Evolutionary conservation across 129 eudicot genomes (phyloP).

Genomic region (Flaveria ramosissima): DNA sequence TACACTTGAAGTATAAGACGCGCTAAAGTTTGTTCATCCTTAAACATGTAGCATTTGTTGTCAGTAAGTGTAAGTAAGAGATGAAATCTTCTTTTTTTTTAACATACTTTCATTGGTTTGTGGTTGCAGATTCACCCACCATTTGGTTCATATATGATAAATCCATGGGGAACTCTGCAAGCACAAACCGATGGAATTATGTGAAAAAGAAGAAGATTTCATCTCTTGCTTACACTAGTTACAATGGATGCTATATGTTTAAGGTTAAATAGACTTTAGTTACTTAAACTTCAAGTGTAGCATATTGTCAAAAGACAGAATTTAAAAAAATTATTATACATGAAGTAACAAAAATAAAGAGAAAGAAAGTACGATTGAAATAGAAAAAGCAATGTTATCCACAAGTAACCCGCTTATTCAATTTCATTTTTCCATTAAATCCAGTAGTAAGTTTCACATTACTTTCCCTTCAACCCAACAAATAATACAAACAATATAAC

Average conservation of each 20-base stretch:
- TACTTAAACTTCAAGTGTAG: background rate
- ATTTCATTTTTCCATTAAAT: background rate
- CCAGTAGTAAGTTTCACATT: background rate
- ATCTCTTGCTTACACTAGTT: background rate
- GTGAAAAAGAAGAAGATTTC: background rate
- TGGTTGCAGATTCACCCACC: background rate
- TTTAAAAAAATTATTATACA: background rate
- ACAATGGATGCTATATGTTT: conserved; percentile 10
- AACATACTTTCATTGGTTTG: background rate
- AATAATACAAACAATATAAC: background rate
- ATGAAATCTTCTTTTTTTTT: background rate
- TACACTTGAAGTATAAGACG: background rate
- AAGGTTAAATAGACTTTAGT: background rate
- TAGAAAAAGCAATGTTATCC: background rate
- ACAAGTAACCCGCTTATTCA: background rate
- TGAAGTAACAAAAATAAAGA: background rate
- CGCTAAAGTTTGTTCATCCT: background rate
- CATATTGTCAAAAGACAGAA: background rate
- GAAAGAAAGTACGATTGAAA: background rate
- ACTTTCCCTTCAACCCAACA: background rate
- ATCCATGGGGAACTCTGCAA: background rate
- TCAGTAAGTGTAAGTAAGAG: background rate
- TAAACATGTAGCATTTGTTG: conserved; percentile 9
- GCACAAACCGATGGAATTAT: background rate
- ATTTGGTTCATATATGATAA: background rate